A percentile compares a stretch with the other conserved stretches of the same genome.
These are phyloP conservation scores for Saccharum spontaneum DNA, from an alignment of 176 grass and related monocot genomes.

Conservation along the genomic window DNA sequence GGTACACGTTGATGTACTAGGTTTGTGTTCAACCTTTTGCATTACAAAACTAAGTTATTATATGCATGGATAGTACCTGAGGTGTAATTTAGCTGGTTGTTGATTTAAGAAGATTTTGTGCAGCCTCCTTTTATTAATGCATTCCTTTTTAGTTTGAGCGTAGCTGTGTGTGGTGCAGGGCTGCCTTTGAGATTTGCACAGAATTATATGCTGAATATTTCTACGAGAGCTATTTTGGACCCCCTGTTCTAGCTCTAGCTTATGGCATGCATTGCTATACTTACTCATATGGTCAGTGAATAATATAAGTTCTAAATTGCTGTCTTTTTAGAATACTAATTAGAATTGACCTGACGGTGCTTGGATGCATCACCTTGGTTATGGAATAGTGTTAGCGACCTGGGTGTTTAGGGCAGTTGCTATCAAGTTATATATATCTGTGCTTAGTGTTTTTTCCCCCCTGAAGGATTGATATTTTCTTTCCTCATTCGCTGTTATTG, in stretches of 20 bases:
- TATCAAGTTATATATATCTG: no score
- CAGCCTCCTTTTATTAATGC: background rate
- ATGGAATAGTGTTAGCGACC: no score
- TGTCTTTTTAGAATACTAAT: no score
- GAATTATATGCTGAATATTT: background rate
- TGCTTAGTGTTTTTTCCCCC: no score
- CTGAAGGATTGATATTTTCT: no score
- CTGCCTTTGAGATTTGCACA: background rate
- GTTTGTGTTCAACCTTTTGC: background rate
- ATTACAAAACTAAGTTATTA: background rate
- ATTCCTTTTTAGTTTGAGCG: background rate
- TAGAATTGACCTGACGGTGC: background rate
- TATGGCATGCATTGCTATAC: background rate
- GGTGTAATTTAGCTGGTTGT: background rate
- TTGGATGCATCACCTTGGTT: no score
- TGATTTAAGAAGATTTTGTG: background rate
- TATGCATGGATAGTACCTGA: background rate
- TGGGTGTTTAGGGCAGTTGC: no score
- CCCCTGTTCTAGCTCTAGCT: background rate
- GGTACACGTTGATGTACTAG: background rate
- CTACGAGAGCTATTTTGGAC: background rate
- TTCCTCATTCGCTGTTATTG: no score
- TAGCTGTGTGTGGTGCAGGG: background rate
- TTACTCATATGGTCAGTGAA: no score
- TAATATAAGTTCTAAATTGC: no score